phyloP scores from a whole-genome alignment of 2,329 filamentous ascomycete genomes.

The Elsinoe australis region DNA sequence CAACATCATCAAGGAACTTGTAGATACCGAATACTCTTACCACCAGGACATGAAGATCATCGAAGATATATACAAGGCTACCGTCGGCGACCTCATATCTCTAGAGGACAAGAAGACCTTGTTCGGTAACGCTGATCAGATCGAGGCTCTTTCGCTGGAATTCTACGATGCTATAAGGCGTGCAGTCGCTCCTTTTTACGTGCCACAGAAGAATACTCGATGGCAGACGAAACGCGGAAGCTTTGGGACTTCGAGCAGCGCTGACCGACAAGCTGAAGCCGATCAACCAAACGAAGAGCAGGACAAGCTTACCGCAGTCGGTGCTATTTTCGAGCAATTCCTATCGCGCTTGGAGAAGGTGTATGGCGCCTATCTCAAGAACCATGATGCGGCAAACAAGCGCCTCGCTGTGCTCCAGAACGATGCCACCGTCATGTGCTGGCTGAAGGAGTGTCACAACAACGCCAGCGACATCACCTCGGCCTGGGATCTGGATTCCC shows the following conservation, averaged over 20 bases:
- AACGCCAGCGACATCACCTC: conserved; percentile 86
- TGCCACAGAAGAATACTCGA: conserved; percentile 51
- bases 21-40: conserved; percentile 88
- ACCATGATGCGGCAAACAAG: conserved; percentile 57
- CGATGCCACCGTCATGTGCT: conserved; percentile 60
- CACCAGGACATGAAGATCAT: conserved; percentile 95
- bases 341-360: conserved; percentile 55
- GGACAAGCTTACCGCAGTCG: conserved; percentile 52
- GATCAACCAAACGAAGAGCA: conserved; percentile 42
- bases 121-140: conserved; percentile 87
- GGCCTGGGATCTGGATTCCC: conserved; percentile 89
- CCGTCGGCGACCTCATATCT: conserved; percentile 66
- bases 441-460: conserved; percentile 87
- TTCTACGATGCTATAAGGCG: conserved; percentile 77
- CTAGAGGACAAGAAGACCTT: conserved; percentile 79
- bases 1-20: conserved; percentile 80
- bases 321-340: conserved; percentile 50
- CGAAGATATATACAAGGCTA: conserved; percentile 95
- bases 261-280: conserved; percentile 26
- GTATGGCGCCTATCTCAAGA: conserved; percentile 57
- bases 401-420: conserved; percentile 49
- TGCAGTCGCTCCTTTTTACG: conserved; percentile 70
- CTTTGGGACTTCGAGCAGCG: conserved; percentile 38
- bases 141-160: conserved; percentile 74
- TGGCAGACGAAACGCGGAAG: conserved; percentile 47